Evolutionary conservation across 2,329 filamentous ascomycete species (phyloP), one percentile per base, ranked within the genome.

Genomic region (Aspergillus novofumigatus): DNA sequence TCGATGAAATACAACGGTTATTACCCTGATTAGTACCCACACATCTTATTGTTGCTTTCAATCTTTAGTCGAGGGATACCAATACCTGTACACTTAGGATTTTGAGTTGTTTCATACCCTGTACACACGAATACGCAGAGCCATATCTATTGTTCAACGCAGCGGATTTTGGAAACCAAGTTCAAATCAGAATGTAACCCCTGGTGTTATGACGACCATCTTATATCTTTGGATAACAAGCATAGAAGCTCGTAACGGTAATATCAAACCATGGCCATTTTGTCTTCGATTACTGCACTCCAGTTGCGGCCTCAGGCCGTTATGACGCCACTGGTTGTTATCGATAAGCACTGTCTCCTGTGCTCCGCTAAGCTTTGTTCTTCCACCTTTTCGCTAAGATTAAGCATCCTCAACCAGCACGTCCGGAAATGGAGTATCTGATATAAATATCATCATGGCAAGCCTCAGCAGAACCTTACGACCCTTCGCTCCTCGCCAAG

Each of bases 401-500:
- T 8, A 21, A n/a, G 20, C 10, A 20, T 25, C 42, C 0, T 23
- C 42, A 11, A 25, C 21, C 29, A 32, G 10, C 32, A 38, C 32
- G 17, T 38, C 32, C 17, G 14, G 21, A 47, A 47, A 47, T 47
- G 44, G 44, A 47, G 20, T 23, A 47, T 47, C 14, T 17, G 10
- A 47, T 25, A 47, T 47, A 47, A 3, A 20, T 23, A 6, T 21
- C 10, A 59, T n/a, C 17, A 62, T 65, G 59, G 49, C 51, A 3
- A 23, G 42, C 3, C 26, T 64, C 41, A 32, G 42, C 9, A 58
- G 51, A 60, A 42, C 42, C 7, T 44, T 35, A 6, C 52, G 41
- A 32, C 44, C 42, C 20, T 47, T 58, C 9, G 29, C 54, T 14
- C 7, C 52, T 26, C 38, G 28, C n/a, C 49, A 21, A 21, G 25